A percentile compares a stretch with the other conserved stretches of the same genome.
These are phyloP conservation scores for Exidia glandulosa DNA, from an alignment of 768 basidiomycete genomes.

Conservation along the genomic window DNA sequence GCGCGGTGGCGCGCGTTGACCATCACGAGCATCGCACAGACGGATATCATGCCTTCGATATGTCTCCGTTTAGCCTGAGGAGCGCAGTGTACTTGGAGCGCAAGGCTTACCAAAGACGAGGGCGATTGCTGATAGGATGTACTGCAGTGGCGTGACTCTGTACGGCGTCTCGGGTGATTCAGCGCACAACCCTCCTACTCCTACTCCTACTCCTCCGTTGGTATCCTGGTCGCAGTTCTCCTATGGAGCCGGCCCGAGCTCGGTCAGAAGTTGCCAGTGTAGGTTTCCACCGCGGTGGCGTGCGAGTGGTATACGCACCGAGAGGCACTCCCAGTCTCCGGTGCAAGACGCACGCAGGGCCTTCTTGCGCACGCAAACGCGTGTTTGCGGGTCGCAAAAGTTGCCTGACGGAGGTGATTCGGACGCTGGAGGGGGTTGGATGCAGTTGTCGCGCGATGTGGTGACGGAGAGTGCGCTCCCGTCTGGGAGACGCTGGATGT, in stretches of 20 bases:
- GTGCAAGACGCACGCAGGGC: conserved; percentile 45
- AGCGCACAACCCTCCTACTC: conserved; percentile 17
- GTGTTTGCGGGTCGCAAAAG: conserved; percentile 59
- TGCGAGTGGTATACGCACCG: too few relatives aligned
- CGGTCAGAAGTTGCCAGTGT: too few relatives aligned
- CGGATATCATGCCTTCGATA: conserved; percentile 13
- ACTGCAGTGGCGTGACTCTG: conserved; percentile 34
- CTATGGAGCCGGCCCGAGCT: too few relatives aligned
- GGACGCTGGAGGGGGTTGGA: too few relatives aligned
- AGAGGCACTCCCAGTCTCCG: conserved; percentile 38
- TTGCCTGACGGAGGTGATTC: too few relatives aligned
- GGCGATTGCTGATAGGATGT: conserved; percentile 25
- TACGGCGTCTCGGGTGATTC: conserved; percentile 28
- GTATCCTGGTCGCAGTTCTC: background rate
- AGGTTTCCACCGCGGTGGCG: too few relatives aligned
- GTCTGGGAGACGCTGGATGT: conserved; percentile 40
- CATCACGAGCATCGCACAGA: background rate
- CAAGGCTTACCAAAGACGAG: conserved; percentile 28
- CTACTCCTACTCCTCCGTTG: background rate
- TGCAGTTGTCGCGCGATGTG: conserved; percentile 53
- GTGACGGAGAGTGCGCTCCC: conserved; percentile 58
- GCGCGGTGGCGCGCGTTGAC: background rate
- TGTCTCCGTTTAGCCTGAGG: conserved; percentile 13
- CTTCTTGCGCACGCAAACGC: conserved; percentile 50
- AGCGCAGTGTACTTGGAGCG: background rate